These are phyloP conservation scores for Saussurea involucrata DNA, from an alignment of 129 eudicot genomes.

Conservation along the genomic window DNA sequence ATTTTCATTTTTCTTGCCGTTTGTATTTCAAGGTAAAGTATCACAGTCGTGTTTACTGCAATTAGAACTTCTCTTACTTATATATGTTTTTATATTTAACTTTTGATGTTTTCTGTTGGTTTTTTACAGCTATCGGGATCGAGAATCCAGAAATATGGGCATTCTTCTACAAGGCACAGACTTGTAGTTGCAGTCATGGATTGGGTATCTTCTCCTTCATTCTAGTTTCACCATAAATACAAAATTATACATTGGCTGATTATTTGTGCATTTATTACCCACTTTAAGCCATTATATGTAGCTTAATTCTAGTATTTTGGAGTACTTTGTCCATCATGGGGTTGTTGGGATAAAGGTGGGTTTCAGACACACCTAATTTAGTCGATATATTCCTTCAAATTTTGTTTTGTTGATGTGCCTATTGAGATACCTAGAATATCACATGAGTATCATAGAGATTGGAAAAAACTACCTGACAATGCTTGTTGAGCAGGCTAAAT, in stretches of 20 bases:
- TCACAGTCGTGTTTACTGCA: background rate
- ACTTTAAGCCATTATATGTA: background rate
- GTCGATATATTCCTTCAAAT: background rate
- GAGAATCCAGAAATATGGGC: slow-evolving; percentile 18
- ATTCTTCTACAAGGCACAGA: slow-evolving; percentile 14
- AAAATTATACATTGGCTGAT: background rate
- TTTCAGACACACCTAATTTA: too few species aligned
- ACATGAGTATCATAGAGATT: background rate
- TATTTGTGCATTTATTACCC: background rate
- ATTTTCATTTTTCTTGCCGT: background rate
- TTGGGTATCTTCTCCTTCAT: slow-evolving; percentile 23
- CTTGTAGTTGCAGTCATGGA: slow-evolving; percentile 32
- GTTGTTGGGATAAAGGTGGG: too few species aligned
- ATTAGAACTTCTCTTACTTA: background rate
- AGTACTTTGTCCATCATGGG: too few species aligned
- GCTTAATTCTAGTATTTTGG: too few species aligned
- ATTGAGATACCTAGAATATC: background rate
- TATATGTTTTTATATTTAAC: background rate
- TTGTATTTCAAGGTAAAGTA: slow-evolving; percentile 19
- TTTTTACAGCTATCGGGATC: slow-evolving; percentile 13
- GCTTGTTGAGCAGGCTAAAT: background rate
- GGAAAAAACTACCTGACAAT: background rate
- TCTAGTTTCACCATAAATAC: background rate
- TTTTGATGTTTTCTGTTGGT: background rate
- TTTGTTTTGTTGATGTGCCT: background rate